Base-by-base conservation (phyloP, 257 asterid species). In the Solanum rostratum region DNA sequence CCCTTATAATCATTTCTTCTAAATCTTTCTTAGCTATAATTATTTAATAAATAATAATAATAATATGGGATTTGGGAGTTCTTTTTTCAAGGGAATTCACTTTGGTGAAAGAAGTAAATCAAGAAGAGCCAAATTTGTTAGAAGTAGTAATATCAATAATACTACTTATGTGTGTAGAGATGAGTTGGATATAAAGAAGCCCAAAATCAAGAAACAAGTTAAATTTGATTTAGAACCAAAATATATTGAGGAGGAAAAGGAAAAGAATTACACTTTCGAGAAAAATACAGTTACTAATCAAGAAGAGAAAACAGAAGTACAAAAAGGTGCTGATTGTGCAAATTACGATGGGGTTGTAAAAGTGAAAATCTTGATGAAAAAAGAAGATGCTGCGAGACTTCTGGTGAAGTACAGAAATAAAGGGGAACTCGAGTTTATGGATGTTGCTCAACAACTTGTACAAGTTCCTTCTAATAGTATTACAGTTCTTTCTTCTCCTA, bases 351-450 rank as follows among this genome's bases (percentile, higher is more conserved):
- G 84, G 2, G 16, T 55, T 5, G 37, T 46, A 57, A 87, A 68
- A 79, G 70, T 89, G 7, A 89, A 87, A 84, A 62, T 89, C 3
- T 68, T 85, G 74, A 85, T 89, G 91, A 89, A 73, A 12, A 89
- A 86, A 53, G 86, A 82, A 85, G 91, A 89, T 43, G 90, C 88
- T n/a, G 83, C 79, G 20, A 84, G 84, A 19, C 50, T 89, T 12
- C 37, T 89, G 8, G 43, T 87, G 16, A 89, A 84, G 54, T 86
- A 85, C 41, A 84, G 80, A 68, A 86, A 87, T 2, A 89, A 86
- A n/a, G 85, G 89, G 43, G 80, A 54, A 53, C 88, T 89, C 41
- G 88, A 84, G 27, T 59, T 87, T 27, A 62, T 74, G 52, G 91
- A 87, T 74, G 87, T 87, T 45, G 88, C 88, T 29, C 43, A 10